Percentiles rank a stretch among this genome's conserved stretches.
Evolutionary conservation across 352 stramenopile species (phyloP).

Genomic region (Phytopythium oedochilum): DNA sequence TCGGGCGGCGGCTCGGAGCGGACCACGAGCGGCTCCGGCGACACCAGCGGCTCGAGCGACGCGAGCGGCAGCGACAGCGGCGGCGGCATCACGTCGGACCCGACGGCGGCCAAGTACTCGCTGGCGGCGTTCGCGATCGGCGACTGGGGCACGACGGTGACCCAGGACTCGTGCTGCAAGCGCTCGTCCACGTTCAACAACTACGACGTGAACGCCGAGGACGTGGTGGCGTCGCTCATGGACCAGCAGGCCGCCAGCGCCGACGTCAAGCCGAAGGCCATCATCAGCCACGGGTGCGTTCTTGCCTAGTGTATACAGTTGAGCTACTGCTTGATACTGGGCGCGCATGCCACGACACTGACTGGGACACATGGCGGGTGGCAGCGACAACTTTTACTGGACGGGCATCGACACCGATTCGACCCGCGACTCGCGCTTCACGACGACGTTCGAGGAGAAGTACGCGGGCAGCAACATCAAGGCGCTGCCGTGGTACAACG

Average conservation of each 20-base stretch:
- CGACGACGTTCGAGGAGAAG: slow-evolving; percentile 62
- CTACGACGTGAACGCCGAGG: slow-evolving; percentile 41
- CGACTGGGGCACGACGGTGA: slow-evolving; percentile 49
- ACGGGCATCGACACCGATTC: slow-evolving; percentile 48
- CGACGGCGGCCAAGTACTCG: slow-evolving; percentile 29
- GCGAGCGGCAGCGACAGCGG: slow-evolving; percentile 13
- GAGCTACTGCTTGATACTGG: no score
- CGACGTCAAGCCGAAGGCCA: slow-evolving; percentile 41
- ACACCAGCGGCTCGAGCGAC: slow-evolving; percentile 12
- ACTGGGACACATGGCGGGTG: not conserved
- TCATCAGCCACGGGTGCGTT: slow-evolving; percentile 59
- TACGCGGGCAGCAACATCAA: slow-evolving; percentile 51
- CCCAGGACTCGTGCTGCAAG: slow-evolving; percentile 47
- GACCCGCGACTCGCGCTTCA: slow-evolving; percentile 51
- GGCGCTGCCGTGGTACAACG: slow-evolving; percentile 64
- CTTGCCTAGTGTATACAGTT: no score
- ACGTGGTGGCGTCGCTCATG: slow-evolving; percentile 45
- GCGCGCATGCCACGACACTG: no score
- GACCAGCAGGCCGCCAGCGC: slow-evolving; percentile 34
- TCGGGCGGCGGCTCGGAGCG: not conserved
- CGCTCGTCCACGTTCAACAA: slow-evolving; percentile 31
- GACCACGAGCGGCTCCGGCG: slow-evolving; percentile 5
- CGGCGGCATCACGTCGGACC: slow-evolving; percentile 23
- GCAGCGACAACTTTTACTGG: slow-evolving; percentile 83
- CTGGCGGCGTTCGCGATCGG: slow-evolving; percentile 50